Base-by-base conservation (phyloP, 352 stramenopile genomes). In the Aphanomyces astaci region DNA sequence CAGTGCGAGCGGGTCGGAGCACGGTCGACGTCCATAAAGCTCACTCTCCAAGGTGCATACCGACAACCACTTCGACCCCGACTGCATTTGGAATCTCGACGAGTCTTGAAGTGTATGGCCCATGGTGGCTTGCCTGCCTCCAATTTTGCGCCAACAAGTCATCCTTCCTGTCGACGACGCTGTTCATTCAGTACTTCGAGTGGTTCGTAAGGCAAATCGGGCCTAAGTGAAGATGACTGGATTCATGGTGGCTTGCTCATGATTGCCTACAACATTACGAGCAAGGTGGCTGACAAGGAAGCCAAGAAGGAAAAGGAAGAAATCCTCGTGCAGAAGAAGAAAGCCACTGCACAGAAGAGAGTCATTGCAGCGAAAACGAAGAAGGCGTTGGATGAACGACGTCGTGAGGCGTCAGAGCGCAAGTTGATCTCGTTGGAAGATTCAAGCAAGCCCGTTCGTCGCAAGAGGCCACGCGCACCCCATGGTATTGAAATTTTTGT, bases 1-100 rank as follows among this genome's bases (percentile, higher is more conserved):
- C n/a, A n/a, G n/a, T n/a, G n/a, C n/a, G n/a, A n/a, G n/a, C n/a
- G n/a, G n/a, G 46, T 22, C 46, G 46, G 27, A 54, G 46, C 46
- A 54, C 46, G 7, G 46, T 54, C 17, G 46, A 54, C 46, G 46
- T 54, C 19, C 13, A 28, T 22, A 9, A n/a, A 9, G 46, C 46
- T 7, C 46, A 54, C 46, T 54, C 13, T 22, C 46, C 46, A 54
- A 54, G 5, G 46, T 54, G 17, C 24, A 28, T n/a, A 22, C 46
- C 17, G 46, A 54, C 46, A n/a, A 5, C 46, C 17, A 54, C 46
- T 54, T 54, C 46, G 17, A n/a, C 17, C 46, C 46, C 46, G 46
- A 54, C 17, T 54, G 46, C 46, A 54, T 54, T 28, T 54, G 46
- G 46, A 54, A 54, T 22, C 46, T 54, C 27, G 46, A 54, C 46